Conservation (phyloP, 2,329 filamentous ascomycete species). For the Aspergillus thermomutatus region DNA sequence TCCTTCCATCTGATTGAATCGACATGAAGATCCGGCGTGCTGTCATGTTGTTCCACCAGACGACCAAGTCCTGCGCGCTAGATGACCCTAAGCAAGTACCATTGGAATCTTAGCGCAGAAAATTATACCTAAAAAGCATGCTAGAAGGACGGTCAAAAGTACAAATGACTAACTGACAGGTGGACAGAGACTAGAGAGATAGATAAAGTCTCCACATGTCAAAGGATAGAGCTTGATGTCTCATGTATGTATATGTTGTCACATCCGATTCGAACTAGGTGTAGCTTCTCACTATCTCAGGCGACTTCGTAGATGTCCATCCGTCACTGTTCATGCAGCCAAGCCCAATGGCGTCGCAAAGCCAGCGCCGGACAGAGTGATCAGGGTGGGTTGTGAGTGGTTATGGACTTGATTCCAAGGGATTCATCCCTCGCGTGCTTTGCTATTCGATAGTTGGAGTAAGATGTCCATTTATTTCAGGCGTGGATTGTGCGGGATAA, state of each 20-base stretch:
- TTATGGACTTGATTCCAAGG: not conserved
- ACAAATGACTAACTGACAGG: not conserved
- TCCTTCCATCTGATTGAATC: not conserved
- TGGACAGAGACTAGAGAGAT: not conserved
- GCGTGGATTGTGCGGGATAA: not conserved
- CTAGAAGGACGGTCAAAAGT: not conserved
- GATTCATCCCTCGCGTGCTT: not conserved
- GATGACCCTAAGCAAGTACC: not conserved
- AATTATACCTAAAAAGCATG: not conserved
- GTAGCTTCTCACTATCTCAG: not conserved
- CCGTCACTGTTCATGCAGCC: not conserved
- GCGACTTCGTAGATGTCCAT: not conserved
- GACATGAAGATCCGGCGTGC: not conserved
- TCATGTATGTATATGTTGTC: not conserved
- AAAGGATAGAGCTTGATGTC: not conserved
- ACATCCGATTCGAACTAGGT: not conserved
- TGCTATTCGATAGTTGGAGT: not conserved
- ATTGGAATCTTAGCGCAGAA: not conserved
- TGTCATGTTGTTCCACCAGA: not conserved
- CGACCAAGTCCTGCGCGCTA: not conserved
- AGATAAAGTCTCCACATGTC: not conserved
- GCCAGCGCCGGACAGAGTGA: not conserved
- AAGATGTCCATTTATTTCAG: not conserved
- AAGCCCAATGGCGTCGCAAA: constrained; percentile 2
- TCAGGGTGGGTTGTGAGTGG: not conserved